Evolutionary conservation across 2,329 filamentous ascomycete genomes (phyloP).

Genomic region (Aspergillus ibericus): DNA sequence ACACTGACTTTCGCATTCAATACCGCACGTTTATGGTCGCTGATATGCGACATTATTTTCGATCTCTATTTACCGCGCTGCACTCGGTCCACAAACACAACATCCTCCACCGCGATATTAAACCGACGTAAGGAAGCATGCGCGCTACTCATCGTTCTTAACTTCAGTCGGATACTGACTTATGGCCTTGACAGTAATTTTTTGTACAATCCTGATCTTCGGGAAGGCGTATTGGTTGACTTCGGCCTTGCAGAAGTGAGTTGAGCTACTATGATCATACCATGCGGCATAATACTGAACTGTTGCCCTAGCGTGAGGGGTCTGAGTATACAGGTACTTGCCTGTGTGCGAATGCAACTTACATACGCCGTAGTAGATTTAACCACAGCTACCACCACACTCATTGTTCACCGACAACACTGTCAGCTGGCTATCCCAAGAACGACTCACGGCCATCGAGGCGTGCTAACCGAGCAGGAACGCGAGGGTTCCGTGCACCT

Average conservation of each 20-base stretch:
- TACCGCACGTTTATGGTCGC: constrained; percentile 84
- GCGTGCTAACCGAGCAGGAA: constrained; percentile 90
- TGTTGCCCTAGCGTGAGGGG: constrained; percentile 55
- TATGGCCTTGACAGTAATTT: constrained; percentile 63
- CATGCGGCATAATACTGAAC: background rate
- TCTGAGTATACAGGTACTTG: constrained; percentile 55
- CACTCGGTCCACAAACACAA: constrained; percentile 76
- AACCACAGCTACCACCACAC: constrained; percentile 60
- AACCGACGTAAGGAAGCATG: constrained; percentile 65
- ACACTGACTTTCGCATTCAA: constrained; percentile 88
- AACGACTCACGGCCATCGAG: constrained; percentile 84
- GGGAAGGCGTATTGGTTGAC: constrained; percentile 91
- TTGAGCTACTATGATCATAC: background rate
- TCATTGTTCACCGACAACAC: constrained; percentile 43
- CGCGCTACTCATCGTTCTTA: background rate
- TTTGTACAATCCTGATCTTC: constrained; percentile 74
- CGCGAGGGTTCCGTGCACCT: constrained; percentile 90
- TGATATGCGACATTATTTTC: constrained; percentile 88
- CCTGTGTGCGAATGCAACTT: constrained; percentile 68
- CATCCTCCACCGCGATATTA: constrained; percentile 94
- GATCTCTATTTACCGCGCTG: constrained; percentile 82
- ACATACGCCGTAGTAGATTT: constrained; percentile 60
- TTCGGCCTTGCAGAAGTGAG: constrained; percentile 86
- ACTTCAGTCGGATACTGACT: constrained; percentile 1
- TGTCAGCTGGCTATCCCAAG: constrained; percentile 75